Evolutionary conservation across 768 basidiomycete genomes (phyloP).

Genomic region (Suillus alpinus): DNA sequence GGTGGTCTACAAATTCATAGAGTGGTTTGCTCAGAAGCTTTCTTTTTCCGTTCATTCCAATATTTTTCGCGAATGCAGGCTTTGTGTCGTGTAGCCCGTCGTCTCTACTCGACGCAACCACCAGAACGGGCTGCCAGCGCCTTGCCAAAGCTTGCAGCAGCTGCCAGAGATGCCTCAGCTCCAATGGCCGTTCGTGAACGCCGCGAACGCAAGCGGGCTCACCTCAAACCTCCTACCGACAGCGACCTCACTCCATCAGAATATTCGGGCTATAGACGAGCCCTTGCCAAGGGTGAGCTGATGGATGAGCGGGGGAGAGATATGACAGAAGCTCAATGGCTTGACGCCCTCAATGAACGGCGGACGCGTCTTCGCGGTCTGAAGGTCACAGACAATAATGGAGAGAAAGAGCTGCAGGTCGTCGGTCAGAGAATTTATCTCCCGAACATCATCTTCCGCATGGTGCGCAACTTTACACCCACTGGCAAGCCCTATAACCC

Average conservation of each 20-base stretch:
- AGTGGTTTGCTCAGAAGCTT: background rate
- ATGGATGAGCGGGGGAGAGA: constrained; percentile 31
- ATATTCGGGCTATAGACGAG: constrained; percentile 57
- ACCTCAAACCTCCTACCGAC: constrained; percentile 31
- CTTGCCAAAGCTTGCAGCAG: constrained; percentile 41
- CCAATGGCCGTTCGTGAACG: constrained; percentile 74
- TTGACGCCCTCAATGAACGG: constrained; percentile 50
- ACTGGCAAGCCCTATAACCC: constrained; percentile 85
- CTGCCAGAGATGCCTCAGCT: constrained; percentile 65
- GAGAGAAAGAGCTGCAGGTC: constrained; percentile 48
- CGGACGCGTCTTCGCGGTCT: constrained; percentile 71
- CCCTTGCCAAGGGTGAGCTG: constrained; percentile 51
- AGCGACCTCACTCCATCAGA: constrained; percentile 67
- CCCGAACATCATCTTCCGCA: constrained; percentile 79
- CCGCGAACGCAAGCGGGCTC: constrained; percentile 49
- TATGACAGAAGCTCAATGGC: constrained; percentile 57
- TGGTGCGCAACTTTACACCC: constrained; percentile 82
- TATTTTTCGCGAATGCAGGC: constrained; percentile 29
- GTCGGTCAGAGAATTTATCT: constrained; percentile 85
- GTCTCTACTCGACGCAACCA: constrained; percentile 39
- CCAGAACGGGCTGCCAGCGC: constrained; percentile 60
- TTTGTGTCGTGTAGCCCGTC: constrained; percentile 29
- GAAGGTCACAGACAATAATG: constrained; percentile 37
- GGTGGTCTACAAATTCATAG: background rate
- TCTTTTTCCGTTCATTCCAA: background rate